Base-by-base conservation (phyloP, 805 yeast species). In the Monosporozyma siamensis region DNA sequence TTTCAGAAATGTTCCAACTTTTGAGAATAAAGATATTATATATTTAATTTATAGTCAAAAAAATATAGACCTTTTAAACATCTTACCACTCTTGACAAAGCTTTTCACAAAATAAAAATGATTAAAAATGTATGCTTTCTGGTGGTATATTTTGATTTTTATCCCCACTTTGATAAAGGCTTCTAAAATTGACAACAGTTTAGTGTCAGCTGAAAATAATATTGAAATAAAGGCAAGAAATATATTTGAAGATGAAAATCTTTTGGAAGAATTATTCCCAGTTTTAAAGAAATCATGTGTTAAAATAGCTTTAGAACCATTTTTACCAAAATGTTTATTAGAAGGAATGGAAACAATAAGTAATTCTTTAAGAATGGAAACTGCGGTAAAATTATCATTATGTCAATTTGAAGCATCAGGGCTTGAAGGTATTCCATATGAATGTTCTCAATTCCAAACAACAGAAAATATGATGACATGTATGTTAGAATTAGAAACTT, bases 401-500 rank as follows among this genome's bases (percentile, higher is more conserved):
- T 77, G 83, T 53, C 80, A 77, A 51, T 75, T 77, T 54, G 58
- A 69, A 44, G 71, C 66, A 14, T 66, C 80, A 1, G 63, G 67
- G 0, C 51, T 76, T 1, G 52, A 49, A 4, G 31, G 44, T 22
- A 15, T 35, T 17, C 31, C 45, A 1, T 1, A 43, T 44, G n/a
- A 44, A 36, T 25, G 44, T 24, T 39, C 54, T 39, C 9, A 42
- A 32, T 4, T 14, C 11, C 26, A 35, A 7, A 12, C 29, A 10
- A 32, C 24, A 4, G 40, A 31, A 9, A 17, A 43, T 30, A 24
- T 58, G 37, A 56, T 57, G 17, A 47, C 44, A 1, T 77, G 82
- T 46, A 61, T 76, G 24, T 40, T 48, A 3, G 58, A 63, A 2
- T 47, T 75, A 31, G 74, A 74, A 42, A 51, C 51, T 18, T 60